Evolutionary conservation across 2,329 filamentous ascomycete genomes (phyloP).

Genomic region (Colletotrichum sp.): DNA sequence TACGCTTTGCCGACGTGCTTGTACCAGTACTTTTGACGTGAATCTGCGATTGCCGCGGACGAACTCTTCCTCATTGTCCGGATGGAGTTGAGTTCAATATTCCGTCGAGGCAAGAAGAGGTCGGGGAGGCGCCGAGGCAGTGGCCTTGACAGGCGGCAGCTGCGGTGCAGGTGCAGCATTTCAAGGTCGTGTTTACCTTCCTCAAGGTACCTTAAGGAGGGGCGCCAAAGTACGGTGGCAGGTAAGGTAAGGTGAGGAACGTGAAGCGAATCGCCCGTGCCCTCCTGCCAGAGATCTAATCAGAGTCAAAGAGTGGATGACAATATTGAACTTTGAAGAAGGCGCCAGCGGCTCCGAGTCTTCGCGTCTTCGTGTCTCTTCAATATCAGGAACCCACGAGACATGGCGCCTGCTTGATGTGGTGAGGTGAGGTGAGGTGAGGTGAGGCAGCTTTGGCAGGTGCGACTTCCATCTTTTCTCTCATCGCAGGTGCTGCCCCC

Average conservation of each 20-base stretch:
- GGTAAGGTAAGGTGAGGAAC: background rate
- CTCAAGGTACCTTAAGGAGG: background rate
- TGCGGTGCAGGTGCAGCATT: background rate
- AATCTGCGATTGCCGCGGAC: slow-evolving; percentile 2
- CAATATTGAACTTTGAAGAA: background rate
- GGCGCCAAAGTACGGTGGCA: no score
- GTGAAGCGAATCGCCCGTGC: slow-evolving; percentile 8
- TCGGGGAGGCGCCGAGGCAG: background rate
- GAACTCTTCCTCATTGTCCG: background rate
- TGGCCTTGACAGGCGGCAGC: background rate
- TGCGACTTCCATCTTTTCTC: background rate
- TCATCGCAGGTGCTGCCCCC: background rate
- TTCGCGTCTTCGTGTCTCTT: background rate
- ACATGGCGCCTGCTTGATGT: background rate
- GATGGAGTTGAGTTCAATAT: background rate
- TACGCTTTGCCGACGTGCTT: background rate
- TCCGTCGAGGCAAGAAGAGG: background rate
- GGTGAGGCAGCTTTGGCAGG: background rate
- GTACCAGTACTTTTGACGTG: background rate
- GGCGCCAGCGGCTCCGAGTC: background rate
- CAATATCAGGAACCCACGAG: background rate
- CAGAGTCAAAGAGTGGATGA: no score
- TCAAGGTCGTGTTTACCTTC: background rate
- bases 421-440: background rate
- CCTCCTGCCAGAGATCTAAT: background rate